Percentiles rank a stretch among this genome's conserved stretches.
These are phyloP conservation scores for Solanum aculeatissimum DNA, from an alignment of 305 asterid genomes.

Conservation along the genomic window DNA sequence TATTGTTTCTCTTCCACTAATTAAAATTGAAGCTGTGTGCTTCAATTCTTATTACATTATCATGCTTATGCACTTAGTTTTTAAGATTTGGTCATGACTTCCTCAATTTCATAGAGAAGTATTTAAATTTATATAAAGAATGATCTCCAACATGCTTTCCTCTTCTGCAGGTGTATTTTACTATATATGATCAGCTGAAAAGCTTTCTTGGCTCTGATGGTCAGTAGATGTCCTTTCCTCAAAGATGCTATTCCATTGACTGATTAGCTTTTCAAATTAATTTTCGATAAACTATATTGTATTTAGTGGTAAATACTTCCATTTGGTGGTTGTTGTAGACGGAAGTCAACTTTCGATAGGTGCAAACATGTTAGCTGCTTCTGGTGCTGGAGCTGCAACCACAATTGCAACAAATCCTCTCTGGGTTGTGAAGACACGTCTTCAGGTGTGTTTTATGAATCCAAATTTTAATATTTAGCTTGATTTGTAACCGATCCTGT, in stretches of 20 bases:
- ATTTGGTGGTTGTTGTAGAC: constrained; percentile 29
- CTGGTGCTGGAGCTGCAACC: constrained; percentile 95
- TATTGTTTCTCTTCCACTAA: background rate
- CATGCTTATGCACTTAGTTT: background rate
- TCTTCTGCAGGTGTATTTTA: constrained; percentile 64
- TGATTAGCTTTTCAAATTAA: background rate
- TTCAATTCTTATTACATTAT: background rate
- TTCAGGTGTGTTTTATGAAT: constrained; percentile 41
- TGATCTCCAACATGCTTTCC: background rate
- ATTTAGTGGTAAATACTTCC: background rate
- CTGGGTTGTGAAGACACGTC: constrained; percentile 93
- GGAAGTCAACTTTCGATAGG: constrained; percentile 62
- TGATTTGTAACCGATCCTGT: background rate
- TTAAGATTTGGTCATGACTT: background rate
- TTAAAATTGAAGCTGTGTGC: background rate
- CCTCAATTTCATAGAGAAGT: background rate
- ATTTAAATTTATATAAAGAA: background rate
- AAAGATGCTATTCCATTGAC: background rate
- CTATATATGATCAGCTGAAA: constrained; percentile 75
- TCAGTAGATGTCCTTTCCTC: constrained; percentile 23
- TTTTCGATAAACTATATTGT: background rate
- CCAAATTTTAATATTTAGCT: background rate
- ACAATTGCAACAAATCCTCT: constrained; percentile 85
- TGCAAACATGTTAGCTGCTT: constrained; percentile 81
- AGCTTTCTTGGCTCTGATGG: constrained; percentile 60